These are phyloP conservation scores for Calonectria pseudoreteaudii DNA, from an alignment of 2,329 filamentous ascomycete species.

Conservation along the genomic window DNA sequence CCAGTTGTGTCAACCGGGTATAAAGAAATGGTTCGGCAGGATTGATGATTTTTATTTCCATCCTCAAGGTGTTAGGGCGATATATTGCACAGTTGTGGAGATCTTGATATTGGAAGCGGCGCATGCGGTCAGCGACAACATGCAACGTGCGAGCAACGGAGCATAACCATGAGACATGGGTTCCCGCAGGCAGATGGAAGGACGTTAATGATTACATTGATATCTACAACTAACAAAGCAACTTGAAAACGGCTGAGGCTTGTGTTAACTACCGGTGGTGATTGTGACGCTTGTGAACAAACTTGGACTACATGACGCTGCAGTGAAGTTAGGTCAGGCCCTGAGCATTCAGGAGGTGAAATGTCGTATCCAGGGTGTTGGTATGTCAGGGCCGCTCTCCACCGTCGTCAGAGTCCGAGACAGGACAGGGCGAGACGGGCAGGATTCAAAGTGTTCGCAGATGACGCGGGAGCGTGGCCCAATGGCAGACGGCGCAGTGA, in stretches of 20 bases:
- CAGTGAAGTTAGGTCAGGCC: neutral
- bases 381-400: neutral
- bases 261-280: neutral
- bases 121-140: neutral
- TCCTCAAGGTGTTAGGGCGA: neutral
- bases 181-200: neutral
- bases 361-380: neutral
- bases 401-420: conserved; percentile 1
- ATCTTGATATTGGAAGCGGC: neutral
- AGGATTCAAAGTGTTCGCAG: neutral
- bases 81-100: neutral
- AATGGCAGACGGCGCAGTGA: neutral
- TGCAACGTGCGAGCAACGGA: neutral
- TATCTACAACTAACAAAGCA: neutral
- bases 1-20: neutral
- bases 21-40: neutral
- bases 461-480: neutral
- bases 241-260: neutral
- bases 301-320: neutral
- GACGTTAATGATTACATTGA: neutral
- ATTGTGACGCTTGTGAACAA: no score
- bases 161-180: neutral
- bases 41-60: neutral
- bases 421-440: neutral
- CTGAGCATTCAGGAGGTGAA: neutral